A percentile compares a stretch with the other conserved stretches of the same genome.
phyloP scores from a whole-genome alignment of 2,329 filamentous ascomycete genomes.

The Sporothrix luriei region DNA sequence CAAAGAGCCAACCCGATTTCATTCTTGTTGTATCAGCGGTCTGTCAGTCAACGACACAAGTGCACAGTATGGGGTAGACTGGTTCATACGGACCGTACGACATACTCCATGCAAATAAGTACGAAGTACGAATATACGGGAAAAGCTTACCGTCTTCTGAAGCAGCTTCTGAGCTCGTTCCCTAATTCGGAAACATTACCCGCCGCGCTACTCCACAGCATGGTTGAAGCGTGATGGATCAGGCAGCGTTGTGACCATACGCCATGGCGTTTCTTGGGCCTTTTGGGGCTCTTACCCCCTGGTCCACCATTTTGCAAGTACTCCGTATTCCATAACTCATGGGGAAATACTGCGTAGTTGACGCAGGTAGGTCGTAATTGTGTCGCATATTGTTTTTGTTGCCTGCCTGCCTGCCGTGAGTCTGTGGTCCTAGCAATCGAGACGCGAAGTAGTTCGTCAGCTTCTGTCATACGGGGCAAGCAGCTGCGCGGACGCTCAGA shows the following conservation, averaged over 20 bases:
- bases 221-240: constrained; percentile 16
- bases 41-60: background rate
- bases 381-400: background rate
- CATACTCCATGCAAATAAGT: no score
- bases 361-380: no score
- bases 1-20: background rate
- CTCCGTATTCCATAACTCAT: no score
- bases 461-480: background rate
- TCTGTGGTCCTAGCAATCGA: background rate
- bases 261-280: background rate
- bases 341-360: background rate
- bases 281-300: background rate
- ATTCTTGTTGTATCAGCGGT: background rate
- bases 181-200: constrained; percentile 35
- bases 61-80: background rate
- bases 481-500: background rate
- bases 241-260: constrained; percentile 3
- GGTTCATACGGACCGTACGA: constrained; percentile 1
- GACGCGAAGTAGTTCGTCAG: background rate
- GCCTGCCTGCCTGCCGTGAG: background rate
- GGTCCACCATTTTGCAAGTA: background rate
- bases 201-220: constrained; percentile 20
- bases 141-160: background rate
- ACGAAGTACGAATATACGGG: background rate
- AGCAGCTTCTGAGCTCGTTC: constrained; percentile 27